phyloP scores from a whole-genome alignment of 768 basidiomycete genomes.

The Sistotremastrum suecicum region DNA sequence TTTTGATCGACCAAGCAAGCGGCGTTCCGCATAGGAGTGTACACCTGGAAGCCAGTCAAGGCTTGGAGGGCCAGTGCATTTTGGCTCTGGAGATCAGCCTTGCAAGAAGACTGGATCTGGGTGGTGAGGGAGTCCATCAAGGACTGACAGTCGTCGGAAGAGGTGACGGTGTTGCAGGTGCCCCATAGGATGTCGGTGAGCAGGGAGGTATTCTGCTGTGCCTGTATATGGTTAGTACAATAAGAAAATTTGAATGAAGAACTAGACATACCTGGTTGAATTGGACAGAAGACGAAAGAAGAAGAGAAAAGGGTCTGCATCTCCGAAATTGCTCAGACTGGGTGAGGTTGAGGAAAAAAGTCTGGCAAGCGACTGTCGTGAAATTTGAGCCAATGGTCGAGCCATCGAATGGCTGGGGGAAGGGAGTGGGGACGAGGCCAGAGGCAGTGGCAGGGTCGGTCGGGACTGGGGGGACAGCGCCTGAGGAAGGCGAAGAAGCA shows the following conservation, averaged over 20 bases:
- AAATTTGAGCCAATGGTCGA: slow-evolving; percentile 50
- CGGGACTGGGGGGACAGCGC: slow-evolving; percentile 14
- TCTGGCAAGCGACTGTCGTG: slow-evolving; percentile 44
- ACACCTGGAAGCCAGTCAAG: slow-evolving; percentile 52
- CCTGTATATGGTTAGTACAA: slow-evolving; percentile 26
- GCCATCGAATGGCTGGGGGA: slow-evolving; percentile 59
- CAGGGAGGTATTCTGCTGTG: slow-evolving; percentile 43
- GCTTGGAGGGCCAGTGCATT: slow-evolving; percentile 41
- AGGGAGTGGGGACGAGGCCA: slow-evolving; percentile 55
- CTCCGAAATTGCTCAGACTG: slow-evolving; percentile 39
- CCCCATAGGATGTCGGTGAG: slow-evolving; percentile 66
- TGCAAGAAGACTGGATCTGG: slow-evolving; percentile 35
- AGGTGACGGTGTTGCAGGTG: slow-evolving; percentile 52
- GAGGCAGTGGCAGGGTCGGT: slow-evolving; percentile 23
- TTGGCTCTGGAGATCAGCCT: slow-evolving; percentile 34
- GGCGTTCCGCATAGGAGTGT: slow-evolving; percentile 41
- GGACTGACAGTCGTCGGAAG: slow-evolving; percentile 35
- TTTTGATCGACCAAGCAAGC: slow-evolving; percentile 46
- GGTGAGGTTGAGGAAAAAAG: slow-evolving; percentile 71
- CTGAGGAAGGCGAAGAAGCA: slow-evolving; percentile 1
- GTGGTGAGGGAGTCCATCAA: slow-evolving; percentile 57
- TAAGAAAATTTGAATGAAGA: not conserved
- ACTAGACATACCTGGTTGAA: slow-evolving; percentile 38
- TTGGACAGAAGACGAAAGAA: slow-evolving; percentile 36
- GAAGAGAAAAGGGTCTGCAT: slow-evolving; percentile 66